Evolutionary conservation across 805 yeast species (phyloP).

Genomic region (Metschnikowia rubicola): DNA sequence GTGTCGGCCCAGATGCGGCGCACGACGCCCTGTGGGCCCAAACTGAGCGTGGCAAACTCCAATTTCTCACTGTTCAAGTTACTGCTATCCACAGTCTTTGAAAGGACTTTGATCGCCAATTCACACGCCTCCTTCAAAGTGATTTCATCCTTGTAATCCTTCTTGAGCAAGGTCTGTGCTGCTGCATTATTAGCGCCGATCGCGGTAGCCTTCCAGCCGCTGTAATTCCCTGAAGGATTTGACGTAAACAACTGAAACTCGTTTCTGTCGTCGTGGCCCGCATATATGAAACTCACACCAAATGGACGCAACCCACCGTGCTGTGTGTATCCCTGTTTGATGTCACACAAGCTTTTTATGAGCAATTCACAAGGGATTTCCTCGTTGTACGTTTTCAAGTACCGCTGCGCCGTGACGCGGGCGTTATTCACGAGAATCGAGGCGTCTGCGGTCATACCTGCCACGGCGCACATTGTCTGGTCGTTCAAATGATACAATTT

Average conservation of each 20-base stretch:
- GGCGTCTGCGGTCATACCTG: constrained; percentile 98
- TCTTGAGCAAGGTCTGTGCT: constrained; percentile 92
- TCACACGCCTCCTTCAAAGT: constrained; percentile 72
- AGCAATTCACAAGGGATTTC: constrained; percentile 91
- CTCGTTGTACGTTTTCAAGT: constrained; percentile 83
- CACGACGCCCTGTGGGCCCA: constrained; percentile 48
- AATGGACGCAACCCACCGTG: constrained; percentile 98
- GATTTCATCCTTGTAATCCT: constrained; percentile 86
- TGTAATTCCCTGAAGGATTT: constrained; percentile 95
- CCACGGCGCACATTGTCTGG: constrained; percentile 85
- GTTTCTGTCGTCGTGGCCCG: constrained; percentile 88
- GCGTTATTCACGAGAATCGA: constrained; percentile 83
- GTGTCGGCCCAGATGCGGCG: constrained; percentile 77
- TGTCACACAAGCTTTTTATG: constrained; percentile 85
- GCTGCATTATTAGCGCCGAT: constrained; percentile 96
- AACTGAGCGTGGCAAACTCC: constrained; percentile 81
- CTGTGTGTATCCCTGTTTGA: constrained; percentile 97
- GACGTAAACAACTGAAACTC: constrained; percentile 92
- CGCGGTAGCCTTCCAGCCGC: constrained; percentile 98
- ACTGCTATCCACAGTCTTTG: constrained; percentile 90
- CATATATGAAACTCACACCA: constrained; percentile 94
- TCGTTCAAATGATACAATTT: constrained; percentile 85
- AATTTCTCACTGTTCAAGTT: constrained; percentile 84
- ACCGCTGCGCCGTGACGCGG: constrained; percentile 78
- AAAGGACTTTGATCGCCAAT: constrained; percentile 84